These are phyloP conservation scores for Sporothrix sp. DNA, from an alignment of 2,329 filamentous ascomycete genomes.

Conservation along the genomic window DNA sequence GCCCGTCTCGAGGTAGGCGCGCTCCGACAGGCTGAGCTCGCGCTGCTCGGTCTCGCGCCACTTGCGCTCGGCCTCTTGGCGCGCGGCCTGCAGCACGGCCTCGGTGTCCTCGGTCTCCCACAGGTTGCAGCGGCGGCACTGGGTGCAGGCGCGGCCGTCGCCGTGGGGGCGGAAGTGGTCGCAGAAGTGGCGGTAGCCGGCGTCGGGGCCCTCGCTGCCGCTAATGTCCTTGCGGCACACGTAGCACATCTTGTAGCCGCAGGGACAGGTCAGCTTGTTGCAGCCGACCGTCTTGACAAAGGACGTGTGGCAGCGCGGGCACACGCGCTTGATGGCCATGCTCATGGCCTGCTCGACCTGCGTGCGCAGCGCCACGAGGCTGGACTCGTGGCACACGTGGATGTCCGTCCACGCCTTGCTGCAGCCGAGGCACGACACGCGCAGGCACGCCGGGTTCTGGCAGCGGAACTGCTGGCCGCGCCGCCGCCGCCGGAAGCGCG, in stretches of 20 bases:
- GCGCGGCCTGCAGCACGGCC: constrained; percentile 55
- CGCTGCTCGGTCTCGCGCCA: constrained; percentile 59
- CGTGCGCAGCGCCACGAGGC: constrained; percentile 70
- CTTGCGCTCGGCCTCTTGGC: constrained; percentile 58
- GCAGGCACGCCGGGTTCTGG: constrained; percentile 55
- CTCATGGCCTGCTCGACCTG: constrained; percentile 91
- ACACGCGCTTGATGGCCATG: constrained; percentile 87
- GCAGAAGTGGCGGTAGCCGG: constrained; percentile 91
- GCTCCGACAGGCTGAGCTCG: constrained; percentile 45
- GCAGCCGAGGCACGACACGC: constrained; percentile 72
- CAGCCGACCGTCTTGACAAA: constrained; percentile 92
- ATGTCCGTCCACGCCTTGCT: constrained; percentile 76
- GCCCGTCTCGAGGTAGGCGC: constrained; percentile 47
- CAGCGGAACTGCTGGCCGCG: constrained; percentile 73
- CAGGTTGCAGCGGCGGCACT: constrained; percentile 74
- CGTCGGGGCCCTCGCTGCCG: constrained; percentile 33
- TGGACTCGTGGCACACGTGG: constrained; percentile 81
- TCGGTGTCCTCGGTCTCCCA: constrained; percentile 69
- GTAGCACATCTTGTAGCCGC: constrained; percentile 97
- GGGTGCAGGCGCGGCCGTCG: constrained; percentile 58
- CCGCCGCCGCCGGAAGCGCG: constrained; percentile 57
- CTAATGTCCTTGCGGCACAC: constrained; percentile 73
- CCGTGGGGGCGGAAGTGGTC: constrained; percentile 84
- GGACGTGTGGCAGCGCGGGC: constrained; percentile 78
- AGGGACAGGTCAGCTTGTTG: constrained; percentile 93